Evolutionary conservation across 2,329 filamentous ascomycete genomes (phyloP), one percentile per base, ranked within the genome.

Genomic region (Trichoderma asperellum): DNA sequence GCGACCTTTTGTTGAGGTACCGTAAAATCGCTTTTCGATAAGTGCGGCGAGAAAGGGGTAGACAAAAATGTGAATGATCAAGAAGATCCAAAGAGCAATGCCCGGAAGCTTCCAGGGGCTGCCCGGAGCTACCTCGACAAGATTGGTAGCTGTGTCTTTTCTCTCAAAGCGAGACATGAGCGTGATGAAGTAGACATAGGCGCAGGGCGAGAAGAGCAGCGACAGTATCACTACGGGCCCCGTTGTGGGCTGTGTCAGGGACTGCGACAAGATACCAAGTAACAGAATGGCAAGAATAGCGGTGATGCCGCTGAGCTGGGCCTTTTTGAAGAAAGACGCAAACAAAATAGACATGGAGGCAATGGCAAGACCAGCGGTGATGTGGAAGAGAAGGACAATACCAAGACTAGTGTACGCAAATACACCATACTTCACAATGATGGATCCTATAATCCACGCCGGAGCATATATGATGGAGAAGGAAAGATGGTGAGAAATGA

Each of bases 251-350:
- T 84, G 84, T 0, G 86, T 88, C 21, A 92, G 82, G 18, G 93
- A 88, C 79, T 97, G 94, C 0, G 93, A 90, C 27, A 97, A 83
- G 73, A 97, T 92, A 18, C 91, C 94, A 1, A 97, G 83, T 2
- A 96, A 80, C 32, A 96, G 85, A 14, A 88, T 90, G 21, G 88
- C 81, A 32, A 97, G 89, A 10, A 91, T 90, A 52, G 92, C 86
- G 0, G 89, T 88, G 71, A 96, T 95, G 34, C 95, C 94, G 69
- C 92, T 96, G 4, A 97, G 87, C 78, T 97, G 94, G 0, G 94
- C 90, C 76, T 91, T 94, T 74, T 88, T 91, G 83, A 97, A 97
- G 75, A 97, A 91, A 10, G 92, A 88, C 0, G 91, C 93, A 32
- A 91, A 91, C 52, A 97, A 85, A 66, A 97, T 88, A 2, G 93